phyloP scores from a whole-genome alignment of 2,329 filamentous ascomycete species.

The Harringtonia lauricola region DNA sequence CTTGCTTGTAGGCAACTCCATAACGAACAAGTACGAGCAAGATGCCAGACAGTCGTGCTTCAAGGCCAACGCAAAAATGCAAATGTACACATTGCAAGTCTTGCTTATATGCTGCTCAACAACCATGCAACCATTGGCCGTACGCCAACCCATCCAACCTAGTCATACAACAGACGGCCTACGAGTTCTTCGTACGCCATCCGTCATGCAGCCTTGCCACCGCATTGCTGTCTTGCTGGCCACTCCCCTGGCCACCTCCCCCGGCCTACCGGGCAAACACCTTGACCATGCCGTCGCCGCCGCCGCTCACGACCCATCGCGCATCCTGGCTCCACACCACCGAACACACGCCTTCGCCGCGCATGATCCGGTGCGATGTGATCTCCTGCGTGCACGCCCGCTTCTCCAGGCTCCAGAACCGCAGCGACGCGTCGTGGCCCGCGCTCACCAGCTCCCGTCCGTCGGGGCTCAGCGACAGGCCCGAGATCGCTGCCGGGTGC shows the following conservation, averaged over 20 bases:
- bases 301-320: conserved; percentile 85
- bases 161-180: background rate
- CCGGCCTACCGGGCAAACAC: conserved; percentile 54
- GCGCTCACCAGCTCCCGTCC: conserved; percentile 90
- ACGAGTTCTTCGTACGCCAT: background rate
- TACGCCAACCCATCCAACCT: background rate
- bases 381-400: conserved; percentile 92
- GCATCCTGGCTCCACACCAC: conserved; percentile 96
- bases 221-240: background rate
- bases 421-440: conserved; percentile 87
- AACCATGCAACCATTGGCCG: background rate
- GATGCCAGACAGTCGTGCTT: no score
- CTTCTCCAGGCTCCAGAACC: conserved; percentile 97
- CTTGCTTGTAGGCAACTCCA: no score
- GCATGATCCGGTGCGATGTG: conserved; percentile 84
- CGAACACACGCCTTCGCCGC: conserved; percentile 87
- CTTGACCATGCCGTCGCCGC: conserved; percentile 92
- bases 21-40: no score
- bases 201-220: background rate
- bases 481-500: conserved; percentile 85
- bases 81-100: no score
- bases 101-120: no score
- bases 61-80: no score
- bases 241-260: no score
- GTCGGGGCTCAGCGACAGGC: conserved; percentile 83